These are phyloP conservation scores for Triticum urartu DNA, from an alignment of 176 grass and related monocot species.

Conservation along the genomic window DNA sequence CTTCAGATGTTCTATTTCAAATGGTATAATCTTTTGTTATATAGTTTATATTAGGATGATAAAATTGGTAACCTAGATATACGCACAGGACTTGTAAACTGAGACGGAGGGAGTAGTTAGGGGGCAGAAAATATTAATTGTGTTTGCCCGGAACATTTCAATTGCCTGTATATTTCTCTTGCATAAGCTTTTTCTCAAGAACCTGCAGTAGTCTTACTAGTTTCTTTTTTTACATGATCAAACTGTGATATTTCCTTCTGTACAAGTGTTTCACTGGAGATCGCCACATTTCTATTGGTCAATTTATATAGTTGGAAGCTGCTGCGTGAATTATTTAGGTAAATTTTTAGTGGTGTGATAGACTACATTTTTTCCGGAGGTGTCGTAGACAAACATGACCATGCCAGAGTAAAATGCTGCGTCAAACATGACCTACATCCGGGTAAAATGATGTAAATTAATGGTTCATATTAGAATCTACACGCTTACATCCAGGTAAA, in stretches of 20 bases:
- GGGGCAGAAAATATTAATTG: neutral
- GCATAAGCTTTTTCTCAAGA: neutral
- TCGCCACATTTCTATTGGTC: neutral
- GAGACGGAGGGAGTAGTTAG: no score
- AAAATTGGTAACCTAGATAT: no score
- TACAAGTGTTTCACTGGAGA: neutral
- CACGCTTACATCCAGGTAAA: neutral
- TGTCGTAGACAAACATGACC: neutral
- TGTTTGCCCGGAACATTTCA: neutral
- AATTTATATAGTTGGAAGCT: neutral
- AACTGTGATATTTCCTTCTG: neutral
- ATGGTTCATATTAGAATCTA: neutral
- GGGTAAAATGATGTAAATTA: neutral
- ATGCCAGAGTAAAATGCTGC: neutral
- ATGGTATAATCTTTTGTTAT: no score
- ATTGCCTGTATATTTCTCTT: neutral
- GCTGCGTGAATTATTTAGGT: neutral
- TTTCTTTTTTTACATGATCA: slow-evolving; percentile 2
- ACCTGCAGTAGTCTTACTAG: neutral
- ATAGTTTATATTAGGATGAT: no score
- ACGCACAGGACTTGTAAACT: no score
- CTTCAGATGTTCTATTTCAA: no score
- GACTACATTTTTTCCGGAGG: neutral
- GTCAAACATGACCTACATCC: neutral
- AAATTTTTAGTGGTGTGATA: neutral